Base-by-base conservation (phyloP, 2,329 filamentous ascomycete genomes). In the Daldinia sp. region DNA sequence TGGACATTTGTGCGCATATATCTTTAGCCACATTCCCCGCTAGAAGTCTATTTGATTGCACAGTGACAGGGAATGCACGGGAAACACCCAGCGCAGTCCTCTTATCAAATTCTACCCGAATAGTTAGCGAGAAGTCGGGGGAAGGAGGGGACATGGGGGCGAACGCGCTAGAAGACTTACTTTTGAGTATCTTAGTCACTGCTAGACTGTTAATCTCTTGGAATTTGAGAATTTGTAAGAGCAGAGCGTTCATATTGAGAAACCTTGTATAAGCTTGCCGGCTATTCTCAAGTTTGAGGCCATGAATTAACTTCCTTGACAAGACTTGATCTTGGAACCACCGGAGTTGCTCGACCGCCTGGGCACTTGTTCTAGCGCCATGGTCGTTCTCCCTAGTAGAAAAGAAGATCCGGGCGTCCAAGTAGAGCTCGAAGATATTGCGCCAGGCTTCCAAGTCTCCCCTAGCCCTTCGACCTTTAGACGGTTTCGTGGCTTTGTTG, bases 171-270 rank as follows among this genome's bases (percentile, higher is more conserved):
- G 42, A 26, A 28, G 7, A 79, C 86, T 69, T 78, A 92, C 90
- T 97, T 79, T 97, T 97, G 60, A 97, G 81, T 58, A 97, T 97
- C 79, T 97, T 97, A 37, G 83, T 83, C 74, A 96, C 88, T 0
- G 93, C 93, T 33, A 87, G 87, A 71, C 88, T 88, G 75, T 97
- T 97, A 71, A 97, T 89, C 76, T 96, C 93, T 75, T 94, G 92
- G 73, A 97, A 97, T 66, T 90, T 90, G 71, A 97, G 84, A 58
- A 92, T 91, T 68, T 90, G 90, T n/a, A 97, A 84, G n/a, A 97
- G 85, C 59, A 88, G 86, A 26, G 88, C 83, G 76, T 97, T 97
- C 73, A 97, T 85, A 54, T 85, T 82, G 68, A 95, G 80, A 74
- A 97, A 97, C 26, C 85, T 86, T 60, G 86, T 82, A 56, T 94